These are phyloP conservation scores for Skeletonema tropicum DNA, from an alignment of 108 stramenopile species.

Conservation along the genomic window DNA sequence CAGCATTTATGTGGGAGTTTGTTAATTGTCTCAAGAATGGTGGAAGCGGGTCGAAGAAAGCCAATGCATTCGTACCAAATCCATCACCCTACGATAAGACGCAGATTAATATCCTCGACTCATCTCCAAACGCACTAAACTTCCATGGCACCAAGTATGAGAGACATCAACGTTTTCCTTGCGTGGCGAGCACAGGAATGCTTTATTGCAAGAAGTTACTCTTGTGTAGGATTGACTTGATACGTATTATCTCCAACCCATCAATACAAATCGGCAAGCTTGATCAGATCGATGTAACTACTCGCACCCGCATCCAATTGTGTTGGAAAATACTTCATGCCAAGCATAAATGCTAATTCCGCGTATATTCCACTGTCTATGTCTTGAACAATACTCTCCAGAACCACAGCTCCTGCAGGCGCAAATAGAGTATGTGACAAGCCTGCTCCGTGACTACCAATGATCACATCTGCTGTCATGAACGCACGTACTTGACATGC, in stretches of 20 bases:
- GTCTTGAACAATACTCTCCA: not conserved
- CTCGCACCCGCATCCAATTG: not conserved
- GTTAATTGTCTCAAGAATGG: too few species aligned
- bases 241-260: not conserved
- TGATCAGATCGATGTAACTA: not conserved
- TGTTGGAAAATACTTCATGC: constrained; percentile 10
- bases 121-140: too few species aligned
- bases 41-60: too few species aligned
- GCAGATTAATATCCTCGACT: too few species aligned
- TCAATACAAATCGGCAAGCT: not conserved
- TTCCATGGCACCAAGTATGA: too few species aligned
- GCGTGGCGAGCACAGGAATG: too few species aligned
- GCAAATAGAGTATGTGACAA: constrained; percentile 12
- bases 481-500: constrained; percentile 6
- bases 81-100: too few species aligned
- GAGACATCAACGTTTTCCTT: too few species aligned
- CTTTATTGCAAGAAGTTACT: too few species aligned
- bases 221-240: too few species aligned
- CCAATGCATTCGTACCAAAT: too few species aligned
- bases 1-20: too few species aligned
- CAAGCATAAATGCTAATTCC: constrained; percentile 4
- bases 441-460: constrained; percentile 11
- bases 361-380: constrained; percentile 6
- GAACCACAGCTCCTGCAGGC: not conserved
- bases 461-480: constrained; percentile 6